Evolutionary conservation across 257 asterid species (phyloP).

Genomic region (Solanum phureja): DNA sequence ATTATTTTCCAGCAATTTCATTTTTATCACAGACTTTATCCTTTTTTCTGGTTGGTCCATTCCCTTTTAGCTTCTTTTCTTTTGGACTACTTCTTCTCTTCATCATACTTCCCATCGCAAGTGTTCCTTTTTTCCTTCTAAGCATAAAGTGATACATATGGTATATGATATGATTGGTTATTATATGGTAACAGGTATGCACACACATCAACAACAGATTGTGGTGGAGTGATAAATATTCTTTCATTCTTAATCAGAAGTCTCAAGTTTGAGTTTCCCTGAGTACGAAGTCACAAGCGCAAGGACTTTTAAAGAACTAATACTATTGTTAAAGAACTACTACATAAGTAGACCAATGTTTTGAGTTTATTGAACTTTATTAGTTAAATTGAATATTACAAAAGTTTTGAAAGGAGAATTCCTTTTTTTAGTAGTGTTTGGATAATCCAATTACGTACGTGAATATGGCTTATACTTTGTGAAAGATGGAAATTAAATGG

Average conservation of each 20-base stretch:
- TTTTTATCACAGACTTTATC: not conserved
- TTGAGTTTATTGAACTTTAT: not conserved
- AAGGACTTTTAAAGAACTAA: too few species aligned
- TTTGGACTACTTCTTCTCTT: slow-evolving; percentile 12
- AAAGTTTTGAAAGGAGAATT: not conserved
- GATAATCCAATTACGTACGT: not conserved
- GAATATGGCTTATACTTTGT: not conserved
- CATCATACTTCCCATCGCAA: slow-evolving; percentile 9
- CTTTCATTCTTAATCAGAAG: not conserved
- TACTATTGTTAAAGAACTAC: too few species aligned
- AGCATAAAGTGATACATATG: not conserved
- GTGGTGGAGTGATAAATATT: not conserved
- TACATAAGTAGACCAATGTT: not conserved
- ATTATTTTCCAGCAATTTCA: not conserved
- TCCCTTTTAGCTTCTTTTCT: slow-evolving; percentile 12
- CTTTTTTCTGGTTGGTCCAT: not conserved
- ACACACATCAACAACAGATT: too few species aligned
- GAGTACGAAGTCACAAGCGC: too few species aligned
- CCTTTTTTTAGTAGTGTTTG: not conserved
- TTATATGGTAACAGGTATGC: not conserved
- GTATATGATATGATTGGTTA: not conserved
- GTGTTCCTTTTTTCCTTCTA: not conserved
- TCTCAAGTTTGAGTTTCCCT: too few species aligned
- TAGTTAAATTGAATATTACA: not conserved
- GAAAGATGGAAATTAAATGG: not conserved